Percentiles rank a stretch among this genome's conserved stretches.
phyloP scores from a whole-genome alignment of 2,329 filamentous ascomycete species.

The Ophiostoma populinum region DNA sequence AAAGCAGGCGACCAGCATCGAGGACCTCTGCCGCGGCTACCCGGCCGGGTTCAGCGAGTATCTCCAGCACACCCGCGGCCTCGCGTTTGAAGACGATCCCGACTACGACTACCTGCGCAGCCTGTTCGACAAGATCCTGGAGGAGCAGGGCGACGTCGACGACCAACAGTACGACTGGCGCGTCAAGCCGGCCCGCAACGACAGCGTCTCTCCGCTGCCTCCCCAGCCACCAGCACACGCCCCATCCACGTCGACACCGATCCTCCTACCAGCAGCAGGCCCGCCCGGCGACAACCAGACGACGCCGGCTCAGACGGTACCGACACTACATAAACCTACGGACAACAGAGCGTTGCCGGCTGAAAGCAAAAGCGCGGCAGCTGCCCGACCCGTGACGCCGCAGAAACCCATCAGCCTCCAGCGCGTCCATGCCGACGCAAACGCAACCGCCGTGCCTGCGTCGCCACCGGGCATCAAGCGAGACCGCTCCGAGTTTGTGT shows the following conservation, averaged over 20 bases:
- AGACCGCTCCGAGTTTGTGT: conserved; percentile 9
- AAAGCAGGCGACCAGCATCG: conserved; percentile 93
- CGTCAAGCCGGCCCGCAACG: conserved; percentile 69
- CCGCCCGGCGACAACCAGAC: neutral
- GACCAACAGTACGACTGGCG: conserved; percentile 98
- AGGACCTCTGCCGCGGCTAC: conserved; percentile 89
- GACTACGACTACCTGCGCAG: conserved; percentile 96
- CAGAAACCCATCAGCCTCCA: neutral
- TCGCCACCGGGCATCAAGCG: conserved; percentile 8
- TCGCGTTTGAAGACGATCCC: conserved; percentile 93
- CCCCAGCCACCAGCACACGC: neutral
- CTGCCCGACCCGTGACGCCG: too few species aligned
- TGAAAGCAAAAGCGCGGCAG: too few species aligned
- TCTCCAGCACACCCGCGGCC: conserved; percentile 84
- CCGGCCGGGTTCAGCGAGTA: conserved; percentile 97
- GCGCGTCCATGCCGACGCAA: neutral
- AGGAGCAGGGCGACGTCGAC: conserved; percentile 81
- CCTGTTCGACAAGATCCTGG: conserved; percentile 84
- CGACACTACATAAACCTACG: too few species aligned
- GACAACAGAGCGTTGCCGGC: too few species aligned
- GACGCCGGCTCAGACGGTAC: too few species aligned
- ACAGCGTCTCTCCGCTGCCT: too few species aligned
- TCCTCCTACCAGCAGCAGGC: neutral
- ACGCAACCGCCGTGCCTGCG: conserved; percentile 4
- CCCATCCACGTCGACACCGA: too few species aligned